phyloP scores from a whole-genome alignment of 169 alveolate genomes.

The Condylostoma magnum region DNA sequence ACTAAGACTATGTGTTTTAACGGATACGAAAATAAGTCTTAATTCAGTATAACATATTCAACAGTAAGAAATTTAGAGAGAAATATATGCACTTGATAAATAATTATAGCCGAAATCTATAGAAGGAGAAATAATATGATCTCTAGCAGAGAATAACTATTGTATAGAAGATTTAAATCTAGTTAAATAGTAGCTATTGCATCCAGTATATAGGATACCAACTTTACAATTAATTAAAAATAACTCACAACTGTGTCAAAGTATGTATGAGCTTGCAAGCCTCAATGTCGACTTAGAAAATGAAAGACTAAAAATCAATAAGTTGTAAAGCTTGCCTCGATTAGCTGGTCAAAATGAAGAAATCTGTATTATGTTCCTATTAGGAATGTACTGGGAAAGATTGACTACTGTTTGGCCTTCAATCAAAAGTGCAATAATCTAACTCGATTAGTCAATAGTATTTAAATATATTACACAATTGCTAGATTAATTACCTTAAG shows the following conservation, averaged over 20 bases:
- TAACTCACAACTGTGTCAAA: neutral
- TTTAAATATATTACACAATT: too few relatives aligned
- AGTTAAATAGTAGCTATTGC: neutral
- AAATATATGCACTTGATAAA: too few relatives aligned
- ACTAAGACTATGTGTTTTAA: too few relatives aligned
- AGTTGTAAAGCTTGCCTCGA: conserved; percentile 1
- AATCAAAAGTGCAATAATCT: too few relatives aligned
- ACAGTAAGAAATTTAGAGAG: too few relatives aligned
- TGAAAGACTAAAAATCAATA: neutral
- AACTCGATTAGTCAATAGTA: too few relatives aligned
- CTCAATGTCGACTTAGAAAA: neutral
- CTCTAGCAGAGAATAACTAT: neutral
- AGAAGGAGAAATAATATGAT: neutral
- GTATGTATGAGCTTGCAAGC: neutral
- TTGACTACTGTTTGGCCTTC: conserved; percentile 22
- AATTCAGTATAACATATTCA: too few relatives aligned
- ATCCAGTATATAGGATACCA: conserved; percentile 17
- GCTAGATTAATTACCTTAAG: too few relatives aligned
- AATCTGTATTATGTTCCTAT: neutral
- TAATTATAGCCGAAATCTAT: too few relatives aligned
- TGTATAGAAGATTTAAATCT: neutral
- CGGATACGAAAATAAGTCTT: too few relatives aligned
- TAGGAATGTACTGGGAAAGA: conserved; percentile 27
- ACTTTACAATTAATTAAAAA: neutral
- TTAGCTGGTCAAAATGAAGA: neutral